Percentiles rank a stretch among this genome's conserved stretches.
These are phyloP conservation scores for Ogataea dorogensis DNA, from an alignment of 805 yeast species.

Conservation along the genomic window DNA sequence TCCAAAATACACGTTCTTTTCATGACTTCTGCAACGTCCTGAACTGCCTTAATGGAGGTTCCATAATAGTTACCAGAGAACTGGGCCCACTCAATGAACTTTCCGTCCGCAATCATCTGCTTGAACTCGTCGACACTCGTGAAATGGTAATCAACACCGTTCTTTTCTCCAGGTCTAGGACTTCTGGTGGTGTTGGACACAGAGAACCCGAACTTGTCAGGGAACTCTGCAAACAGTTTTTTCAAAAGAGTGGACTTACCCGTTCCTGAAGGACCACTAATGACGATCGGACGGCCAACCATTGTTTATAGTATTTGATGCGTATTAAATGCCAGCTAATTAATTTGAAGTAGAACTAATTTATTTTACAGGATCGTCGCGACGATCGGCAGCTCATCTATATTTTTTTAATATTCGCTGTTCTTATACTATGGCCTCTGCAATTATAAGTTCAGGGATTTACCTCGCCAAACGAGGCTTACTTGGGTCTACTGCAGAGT, in stretches of 20 bases:
- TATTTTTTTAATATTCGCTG: slow-evolving; percentile 10
- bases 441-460: slow-evolving; percentile 21
- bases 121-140: slow-evolving; percentile 77
- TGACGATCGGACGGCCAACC: slow-evolving; percentile 77
- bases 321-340: slow-evolving; percentile 9
- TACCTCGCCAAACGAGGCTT: slow-evolving; percentile 26
- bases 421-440: slow-evolving; percentile 21
- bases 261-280: slow-evolving; percentile 96
- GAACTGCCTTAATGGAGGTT: slow-evolving; percentile 82
- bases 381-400: background rate
- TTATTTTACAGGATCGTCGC: slow-evolving; percentile 3
- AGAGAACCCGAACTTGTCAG: slow-evolving; percentile 88
- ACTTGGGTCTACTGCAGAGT: slow-evolving; percentile 23
- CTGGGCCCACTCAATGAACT: slow-evolving; percentile 96
- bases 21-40: slow-evolving; percentile 57
- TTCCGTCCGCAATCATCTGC: slow-evolving; percentile 64
- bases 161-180: slow-evolving; percentile 88
- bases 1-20: slow-evolving; percentile 87
- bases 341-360: slow-evolving; percentile 1
- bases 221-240: slow-evolving; percentile 85
- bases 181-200: slow-evolving; percentile 89
- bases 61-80: slow-evolving; percentile 98
- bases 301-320: slow-evolving; percentile 5
- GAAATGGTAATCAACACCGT: slow-evolving; percentile 90
- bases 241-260: slow-evolving; percentile 95